Percentiles rank a stretch among this genome's conserved stretches.
Evolutionary conservation across 1,139 yeast genomes (phyloP).

Genomic region (Candida smagusa): DNA sequence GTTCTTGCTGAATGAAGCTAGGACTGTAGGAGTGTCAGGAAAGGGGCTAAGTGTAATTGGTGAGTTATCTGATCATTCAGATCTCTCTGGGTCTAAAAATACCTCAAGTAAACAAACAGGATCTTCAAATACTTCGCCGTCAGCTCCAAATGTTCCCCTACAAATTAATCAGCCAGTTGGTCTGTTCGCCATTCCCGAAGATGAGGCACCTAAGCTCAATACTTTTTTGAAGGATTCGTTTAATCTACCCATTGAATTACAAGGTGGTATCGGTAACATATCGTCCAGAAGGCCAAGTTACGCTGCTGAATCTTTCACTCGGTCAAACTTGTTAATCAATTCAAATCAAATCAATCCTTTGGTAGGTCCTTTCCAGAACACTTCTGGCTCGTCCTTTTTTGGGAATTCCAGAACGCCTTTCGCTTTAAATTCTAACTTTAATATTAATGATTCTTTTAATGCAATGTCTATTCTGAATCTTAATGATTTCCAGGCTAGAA

Average conservation of each 20-base stretch:
- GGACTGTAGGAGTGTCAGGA: too few relatives aligned
- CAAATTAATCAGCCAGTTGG: too few relatives aligned
- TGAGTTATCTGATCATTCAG: slow-evolving; percentile 1
- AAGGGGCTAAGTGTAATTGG: too few relatives aligned
- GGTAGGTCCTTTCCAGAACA: slow-evolving; percentile 7
- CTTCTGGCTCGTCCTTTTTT: slow-evolving; percentile 11
- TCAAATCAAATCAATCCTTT: slow-evolving; percentile 7
- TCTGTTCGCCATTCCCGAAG: too few relatives aligned
- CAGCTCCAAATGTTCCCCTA: background rate
- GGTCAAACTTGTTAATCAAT: slow-evolving; percentile 21
- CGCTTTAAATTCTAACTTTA: slow-evolving; percentile 8
- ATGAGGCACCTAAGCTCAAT: background rate
- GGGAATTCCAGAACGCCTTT: slow-evolving; percentile 1
- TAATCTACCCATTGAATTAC: slow-evolving; percentile 55
- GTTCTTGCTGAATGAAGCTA: slow-evolving; percentile 19
- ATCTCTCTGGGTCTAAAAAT: background rate
- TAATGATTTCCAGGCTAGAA: slow-evolving; percentile 41
- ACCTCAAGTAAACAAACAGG: background rate
- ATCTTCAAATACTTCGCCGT: background rate
- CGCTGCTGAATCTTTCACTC: slow-evolving; percentile 58
- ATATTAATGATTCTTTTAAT: slow-evolving; percentile 31
- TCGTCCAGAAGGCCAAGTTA: slow-evolving; percentile 63
- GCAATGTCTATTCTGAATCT: slow-evolving; percentile 32
- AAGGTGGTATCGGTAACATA: slow-evolving; percentile 62
- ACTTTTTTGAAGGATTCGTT: slow-evolving; percentile 27